Base-by-base conservation (phyloP, 2,329 filamentous ascomycete species). In the Sporothrix pallida region DNA sequence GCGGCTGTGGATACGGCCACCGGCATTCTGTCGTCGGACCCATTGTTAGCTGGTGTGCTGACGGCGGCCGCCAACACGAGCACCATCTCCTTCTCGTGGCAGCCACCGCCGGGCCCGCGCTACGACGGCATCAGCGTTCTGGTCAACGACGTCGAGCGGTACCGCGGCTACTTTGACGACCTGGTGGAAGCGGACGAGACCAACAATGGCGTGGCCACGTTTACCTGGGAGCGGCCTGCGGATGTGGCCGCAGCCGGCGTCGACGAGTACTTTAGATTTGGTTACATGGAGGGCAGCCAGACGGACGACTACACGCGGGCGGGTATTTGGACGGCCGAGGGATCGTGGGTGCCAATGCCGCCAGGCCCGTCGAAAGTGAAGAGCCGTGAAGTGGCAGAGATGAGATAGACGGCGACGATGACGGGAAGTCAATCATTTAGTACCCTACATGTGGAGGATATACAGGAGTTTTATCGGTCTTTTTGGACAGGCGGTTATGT, bases 101-200 rank as follows among this genome's bases (percentile, higher is more conserved):
- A 82, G 1, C 75, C 80, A 50, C 84, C 84, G 26, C 83, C 84
- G 17, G 82, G 83, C 76, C 82, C 84, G 9, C 83, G 86, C 26
- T 93, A 90, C 77, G 92, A 95, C 78, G 93, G 93, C 13, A 87
- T 97, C 74, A 93, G 91, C 79, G 87, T 96, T 17, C 84, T 97
- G 0, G 92, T 97, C 76, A 96, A 97, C 78, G 93, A 97, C 77
- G 93, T 97, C 0, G 93, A 97, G 81, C 85, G 93, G 23, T 94
- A 91, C 80, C 84, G 91, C n/a, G 88, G 88, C 6, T 95, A 91
- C 80, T 91, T 92, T 75, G 87, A 86, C 63, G 62, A 67, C 5
- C 12, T 26, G 42, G 62, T 48, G 42, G 62, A 67, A 42, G 42
- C 62, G 1, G 62, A 48, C 42, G 87, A 90, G 68, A 23, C 44